phyloP scores from a whole-genome alignment of 2,329 filamentous ascomycete species.

The Penicillium sp. region DNA sequence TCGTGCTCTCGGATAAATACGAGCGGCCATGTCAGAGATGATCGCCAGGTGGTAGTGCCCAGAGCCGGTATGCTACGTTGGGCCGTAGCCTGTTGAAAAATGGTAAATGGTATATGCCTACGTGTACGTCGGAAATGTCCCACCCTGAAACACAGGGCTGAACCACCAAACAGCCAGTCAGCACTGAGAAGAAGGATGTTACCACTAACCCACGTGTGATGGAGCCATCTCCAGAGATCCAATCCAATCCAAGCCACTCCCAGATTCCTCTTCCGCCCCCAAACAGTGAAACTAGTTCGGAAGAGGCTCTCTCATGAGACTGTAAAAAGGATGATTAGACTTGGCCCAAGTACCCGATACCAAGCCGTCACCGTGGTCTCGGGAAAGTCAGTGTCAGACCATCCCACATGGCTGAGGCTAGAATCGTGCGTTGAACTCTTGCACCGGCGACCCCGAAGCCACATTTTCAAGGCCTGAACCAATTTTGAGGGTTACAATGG shows the following conservation, averaged over 20 bases:
- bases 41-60: conserved; percentile 1
- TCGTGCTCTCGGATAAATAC: neutral
- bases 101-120: neutral
- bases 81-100: neutral
- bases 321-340: conserved; percentile 10
- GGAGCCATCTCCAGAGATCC: conserved; percentile 2
- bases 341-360: neutral
- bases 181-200: conserved; percentile 3
- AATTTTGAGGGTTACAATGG: neutral
- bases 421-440: neutral
- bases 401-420: neutral
- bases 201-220: conserved; percentile 3
- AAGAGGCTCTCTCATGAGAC: neutral
- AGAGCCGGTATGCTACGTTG: neutral
- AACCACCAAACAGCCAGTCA: conserved; percentile 9
- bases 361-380: conserved; percentile 11
- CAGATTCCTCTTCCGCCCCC: neutral
- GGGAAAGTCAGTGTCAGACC: conserved; percentile 4
- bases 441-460: conserved; percentile 14
- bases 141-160: conserved; percentile 18
- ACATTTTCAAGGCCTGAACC: conserved; percentile 3
- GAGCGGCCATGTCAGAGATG: neutral
- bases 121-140: neutral
- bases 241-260: conserved; percentile 2
- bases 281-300: neutral